Evolutionary conservation across 164 flowering plant species (phyloP).

Genomic region (Santalum album): DNA sequence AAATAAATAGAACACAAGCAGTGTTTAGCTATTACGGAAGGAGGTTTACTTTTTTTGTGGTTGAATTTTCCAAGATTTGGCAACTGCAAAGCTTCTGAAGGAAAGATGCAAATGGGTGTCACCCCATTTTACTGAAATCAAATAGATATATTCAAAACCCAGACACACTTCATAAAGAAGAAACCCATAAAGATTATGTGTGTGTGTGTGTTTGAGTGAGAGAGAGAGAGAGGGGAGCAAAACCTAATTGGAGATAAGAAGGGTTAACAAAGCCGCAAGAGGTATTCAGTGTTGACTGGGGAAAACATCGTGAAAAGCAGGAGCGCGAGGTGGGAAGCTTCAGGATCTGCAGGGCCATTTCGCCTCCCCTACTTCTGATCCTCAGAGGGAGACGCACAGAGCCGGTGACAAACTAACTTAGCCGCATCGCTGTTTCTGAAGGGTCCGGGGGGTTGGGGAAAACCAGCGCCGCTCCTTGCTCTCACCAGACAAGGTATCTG

Average conservation of each 20-base stretch:
- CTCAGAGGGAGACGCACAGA: no score
- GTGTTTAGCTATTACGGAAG: no score
- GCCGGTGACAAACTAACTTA: no score
- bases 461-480: no score
- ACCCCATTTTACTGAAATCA: conserved; percentile 19
- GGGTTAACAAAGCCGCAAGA: conserved; percentile 5
- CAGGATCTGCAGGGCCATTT: conserved; percentile 10
- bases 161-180: background rate
- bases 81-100: conserved; percentile 31
- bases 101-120: conserved; percentile 11
- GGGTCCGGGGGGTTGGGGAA: no score
- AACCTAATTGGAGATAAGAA: no score
- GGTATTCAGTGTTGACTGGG: background rate
- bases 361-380: no score
- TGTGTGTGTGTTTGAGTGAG: no score
- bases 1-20: background rate
- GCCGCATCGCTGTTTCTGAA: no score
- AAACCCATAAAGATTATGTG: background rate
- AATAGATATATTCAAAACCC: background rate
- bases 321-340: conserved; percentile 9
- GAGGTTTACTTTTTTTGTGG: conserved; percentile 35
- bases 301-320: background rate
- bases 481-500: no score
- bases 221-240: conserved; percentile 1
- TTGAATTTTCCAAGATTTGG: conserved; percentile 24